Evolutionary conservation across 176 grass and related monocot genomes (phyloP), one percentile per base, ranked within the genome.

Genomic region (Elymus sibiricus): DNA sequence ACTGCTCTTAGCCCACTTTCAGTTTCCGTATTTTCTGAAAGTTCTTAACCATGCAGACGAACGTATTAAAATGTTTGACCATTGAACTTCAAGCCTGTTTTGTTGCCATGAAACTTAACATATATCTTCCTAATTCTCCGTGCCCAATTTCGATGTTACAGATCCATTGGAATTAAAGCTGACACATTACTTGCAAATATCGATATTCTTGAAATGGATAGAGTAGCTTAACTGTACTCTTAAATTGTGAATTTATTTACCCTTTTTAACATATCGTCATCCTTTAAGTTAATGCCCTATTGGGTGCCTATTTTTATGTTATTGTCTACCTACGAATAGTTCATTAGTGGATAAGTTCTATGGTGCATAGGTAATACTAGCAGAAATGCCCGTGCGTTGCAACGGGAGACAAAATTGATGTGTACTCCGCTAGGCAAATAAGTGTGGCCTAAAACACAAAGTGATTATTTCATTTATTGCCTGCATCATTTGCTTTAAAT

Each of bases 1-100:
- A 74, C 44, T 75, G 63, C 63, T 79, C 43, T 90, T 71, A 74
- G 19, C 70, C 49, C 64, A 75, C 78, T 70, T 83, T 31, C 16
- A 69, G 9, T 74, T 85, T 78, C 10, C 38, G 53, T 25, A 61
- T 51, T 74, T 31, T 58, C 55, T 25, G 0, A n/a, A 38, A 59
- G 21, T 51, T 68, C 11, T 40, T 82, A 69, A 69, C 13, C 8
- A 80, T 49, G 46, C 60, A 75, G 34, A 67, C 12, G 13, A 10
- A 8, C 9, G 6, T 11, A 17, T 69, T 74, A 47, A 24, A 58
- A 78, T 77, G 29, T 34, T 61, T 64, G 32, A 35, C 38, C 2
- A 25, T 73, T 16, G 11, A 64, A 73, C 44, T 40, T 85, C 9
- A 76, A 42, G 11, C 44, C 19, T 84, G 21, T 65, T 46, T 86